Conservation (phyloP, 2,329 filamentous ascomycete species). For the Cladophialophora exuberans region DNA sequence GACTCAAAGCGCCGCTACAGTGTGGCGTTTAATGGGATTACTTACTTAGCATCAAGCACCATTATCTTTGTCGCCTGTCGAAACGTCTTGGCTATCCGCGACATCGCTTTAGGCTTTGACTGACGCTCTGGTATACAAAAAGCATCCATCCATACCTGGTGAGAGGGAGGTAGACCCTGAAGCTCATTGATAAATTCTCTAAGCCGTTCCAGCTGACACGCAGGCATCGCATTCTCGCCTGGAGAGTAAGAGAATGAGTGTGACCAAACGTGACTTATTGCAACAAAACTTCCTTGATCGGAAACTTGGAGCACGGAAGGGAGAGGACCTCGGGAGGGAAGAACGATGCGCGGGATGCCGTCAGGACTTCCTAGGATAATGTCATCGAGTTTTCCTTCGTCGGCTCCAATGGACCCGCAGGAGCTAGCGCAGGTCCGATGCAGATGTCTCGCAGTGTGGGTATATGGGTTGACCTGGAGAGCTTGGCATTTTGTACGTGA, state of each 20-base stretch:
- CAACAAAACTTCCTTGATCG: neutral
- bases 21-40: no score
- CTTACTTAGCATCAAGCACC: slow-evolving; percentile 2
- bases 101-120: slow-evolving; percentile 1
- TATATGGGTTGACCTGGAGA: neutral
- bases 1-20: no score
- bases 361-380: neutral
- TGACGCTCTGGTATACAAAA: neutral
- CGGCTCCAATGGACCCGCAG: neutral
- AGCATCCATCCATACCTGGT: slow-evolving; percentile 4
- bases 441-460: neutral
- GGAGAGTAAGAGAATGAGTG: neutral
- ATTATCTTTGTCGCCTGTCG: neutral
- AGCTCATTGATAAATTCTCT: neutral
- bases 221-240: neutral
- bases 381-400: neutral
- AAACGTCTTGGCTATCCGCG: neutral
- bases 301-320: neutral
- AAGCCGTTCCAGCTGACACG: slow-evolving; percentile 5
- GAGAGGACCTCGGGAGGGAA: neutral
- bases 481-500: slow-evolving; percentile 1
- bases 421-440: neutral
- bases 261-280: slow-evolving; percentile 3
- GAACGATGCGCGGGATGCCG: neutral
- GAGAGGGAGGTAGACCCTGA: neutral